phyloP scores from a whole-genome alignment of 2,329 filamentous ascomycete species.

The Didymella keratinophila region DNA sequence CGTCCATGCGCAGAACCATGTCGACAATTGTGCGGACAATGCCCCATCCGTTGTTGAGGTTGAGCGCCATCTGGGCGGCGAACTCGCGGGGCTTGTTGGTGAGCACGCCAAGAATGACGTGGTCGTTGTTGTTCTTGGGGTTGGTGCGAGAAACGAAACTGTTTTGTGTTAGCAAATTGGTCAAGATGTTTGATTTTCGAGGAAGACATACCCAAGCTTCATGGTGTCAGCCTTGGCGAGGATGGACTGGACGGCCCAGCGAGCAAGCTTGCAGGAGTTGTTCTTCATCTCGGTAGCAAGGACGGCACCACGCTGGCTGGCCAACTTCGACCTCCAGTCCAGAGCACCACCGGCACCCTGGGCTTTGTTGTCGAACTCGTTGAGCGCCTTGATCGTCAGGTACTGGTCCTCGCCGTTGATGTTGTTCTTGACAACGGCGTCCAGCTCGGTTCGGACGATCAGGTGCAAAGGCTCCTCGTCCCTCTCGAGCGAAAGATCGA shows the following conservation, averaged over 20 bases:
- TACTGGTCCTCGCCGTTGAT: conserved; percentile 91
- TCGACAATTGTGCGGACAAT: conserved; percentile 98
- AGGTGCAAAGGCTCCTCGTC: conserved; percentile 94
- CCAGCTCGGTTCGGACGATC: conserved; percentile 92
- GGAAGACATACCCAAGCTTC: conserved; percentile 83
- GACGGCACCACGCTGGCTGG: conserved; percentile 92
- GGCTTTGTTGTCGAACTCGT: conserved; percentile 99
- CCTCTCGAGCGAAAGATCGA: conserved; percentile 89
- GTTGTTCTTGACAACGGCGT: conserved; percentile 94
- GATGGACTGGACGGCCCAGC: conserved; percentile 97
- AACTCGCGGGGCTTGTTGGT: conserved; percentile 99
- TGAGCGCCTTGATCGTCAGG: conserved; percentile 92
- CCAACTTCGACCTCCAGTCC: conserved; percentile 96
- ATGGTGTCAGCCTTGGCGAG: conserved; percentile 96
- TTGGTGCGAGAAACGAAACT: conserved; percentile 95
- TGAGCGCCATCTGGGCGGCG: conserved; percentile 96
- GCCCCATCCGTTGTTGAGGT: conserved; percentile 96
- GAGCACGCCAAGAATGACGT: conserved; percentile 93
- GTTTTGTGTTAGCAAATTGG: conserved; percentile 20
- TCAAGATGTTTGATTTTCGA: neutral
- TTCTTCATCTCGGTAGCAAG: conserved; percentile 99
- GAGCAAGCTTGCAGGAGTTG: conserved; percentile 97
- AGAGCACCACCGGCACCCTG: conserved; percentile 93
- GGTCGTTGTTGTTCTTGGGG: conserved; percentile 90
- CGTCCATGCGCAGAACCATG: conserved; percentile 81